Evolutionary conservation across 805 yeast genomes (phyloP).

Genomic region (Yarrowia divulgata): DNA sequence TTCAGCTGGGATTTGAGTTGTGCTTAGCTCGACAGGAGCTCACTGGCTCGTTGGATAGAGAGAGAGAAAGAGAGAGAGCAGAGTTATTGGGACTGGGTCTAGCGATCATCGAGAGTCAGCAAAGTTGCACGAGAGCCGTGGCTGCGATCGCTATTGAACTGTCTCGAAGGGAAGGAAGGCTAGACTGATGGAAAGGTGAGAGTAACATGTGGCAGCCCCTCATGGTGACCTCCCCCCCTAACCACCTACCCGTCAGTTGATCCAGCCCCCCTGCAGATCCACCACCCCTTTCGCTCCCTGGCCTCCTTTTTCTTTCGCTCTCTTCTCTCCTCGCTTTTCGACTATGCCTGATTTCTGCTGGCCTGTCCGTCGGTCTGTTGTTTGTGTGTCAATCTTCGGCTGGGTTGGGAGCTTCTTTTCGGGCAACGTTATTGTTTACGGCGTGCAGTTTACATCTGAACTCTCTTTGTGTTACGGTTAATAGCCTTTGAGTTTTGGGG

Average conservation of each 20-base stretch:
- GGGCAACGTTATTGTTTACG: conserved; percentile 37
- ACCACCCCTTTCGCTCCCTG: conserved; percentile 11
- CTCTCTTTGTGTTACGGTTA: conserved; percentile 5
- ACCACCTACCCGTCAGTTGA: conserved; percentile 2
- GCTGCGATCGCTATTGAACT: background rate
- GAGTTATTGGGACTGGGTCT: background rate
- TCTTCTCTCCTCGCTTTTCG: conserved; percentile 11
- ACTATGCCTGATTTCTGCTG: background rate
- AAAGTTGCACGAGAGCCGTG: conserved; percentile 32
- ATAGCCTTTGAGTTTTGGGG: conserved; percentile 4
- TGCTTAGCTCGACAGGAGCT: conserved; percentile 30
- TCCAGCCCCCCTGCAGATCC: conserved; percentile 39
- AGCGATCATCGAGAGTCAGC: conserved; percentile 17
- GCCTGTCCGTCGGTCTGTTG: conserved; percentile 20
- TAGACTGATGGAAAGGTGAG: background rate
- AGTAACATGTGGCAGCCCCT: too few species aligned
- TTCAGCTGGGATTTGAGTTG: conserved; percentile 1
- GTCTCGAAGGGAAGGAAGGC: background rate
- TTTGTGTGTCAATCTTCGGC: conserved; percentile 23
- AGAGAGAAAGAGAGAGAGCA: conserved; percentile 10
- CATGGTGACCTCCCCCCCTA: background rate
- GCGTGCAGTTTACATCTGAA: conserved; percentile 22
- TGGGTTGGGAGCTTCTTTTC: conserved; percentile 33
- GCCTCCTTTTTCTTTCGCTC: conserved; percentile 24
- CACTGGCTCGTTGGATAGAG: conserved; percentile 8